phyloP scores from a whole-genome alignment of 2,329 filamentous ascomycete species.

The Zalaria sp. region DNA sequence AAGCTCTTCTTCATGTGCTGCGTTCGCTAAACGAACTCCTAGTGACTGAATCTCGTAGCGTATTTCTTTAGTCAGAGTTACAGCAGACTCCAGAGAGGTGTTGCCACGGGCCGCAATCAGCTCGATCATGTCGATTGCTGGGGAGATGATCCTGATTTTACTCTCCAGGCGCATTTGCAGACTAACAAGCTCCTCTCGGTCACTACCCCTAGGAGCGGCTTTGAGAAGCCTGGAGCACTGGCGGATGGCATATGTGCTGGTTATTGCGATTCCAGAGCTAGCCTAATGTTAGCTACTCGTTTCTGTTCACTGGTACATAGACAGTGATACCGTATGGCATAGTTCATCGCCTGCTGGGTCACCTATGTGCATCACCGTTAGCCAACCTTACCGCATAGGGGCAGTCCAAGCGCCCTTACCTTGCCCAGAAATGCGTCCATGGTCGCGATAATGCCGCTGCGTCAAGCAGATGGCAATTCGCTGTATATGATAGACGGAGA shows the following conservation, averaged over 20 bases:
- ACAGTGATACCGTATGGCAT: slow-evolving; percentile 55
- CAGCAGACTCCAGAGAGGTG: slow-evolving; percentile 70
- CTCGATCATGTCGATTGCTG: slow-evolving; percentile 84
- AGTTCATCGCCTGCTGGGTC: slow-evolving; percentile 74
- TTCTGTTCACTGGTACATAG: background rate
- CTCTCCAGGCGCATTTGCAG: slow-evolving; percentile 64
- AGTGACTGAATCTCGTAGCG: slow-evolving; percentile 72
- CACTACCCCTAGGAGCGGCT: slow-evolving; percentile 54
- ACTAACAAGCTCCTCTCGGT: slow-evolving; percentile 54
- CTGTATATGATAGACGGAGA: no score
- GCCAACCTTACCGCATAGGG: background rate
- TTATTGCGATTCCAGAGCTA: slow-evolving; percentile 68
- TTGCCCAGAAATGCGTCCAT: slow-evolving; percentile 61
- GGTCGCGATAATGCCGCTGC: slow-evolving; percentile 9
- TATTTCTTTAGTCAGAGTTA: slow-evolving; percentile 67
- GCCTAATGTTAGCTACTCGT: background rate
- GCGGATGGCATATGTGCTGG: slow-evolving; percentile 69
- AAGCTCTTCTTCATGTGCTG: slow-evolving; percentile 49
- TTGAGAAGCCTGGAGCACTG: slow-evolving; percentile 69
- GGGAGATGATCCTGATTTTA: slow-evolving; percentile 86
- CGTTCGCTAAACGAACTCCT: slow-evolving; percentile 58
- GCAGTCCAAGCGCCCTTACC: slow-evolving; percentile 23
- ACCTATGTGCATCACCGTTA: slow-evolving; percentile 26
- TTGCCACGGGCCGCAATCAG: slow-evolving; percentile 70
- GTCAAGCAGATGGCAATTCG: no score